These are phyloP conservation scores for Microcyclospora pomicola DNA, from an alignment of 2,329 filamentous ascomycete species.

Conservation along the genomic window DNA sequence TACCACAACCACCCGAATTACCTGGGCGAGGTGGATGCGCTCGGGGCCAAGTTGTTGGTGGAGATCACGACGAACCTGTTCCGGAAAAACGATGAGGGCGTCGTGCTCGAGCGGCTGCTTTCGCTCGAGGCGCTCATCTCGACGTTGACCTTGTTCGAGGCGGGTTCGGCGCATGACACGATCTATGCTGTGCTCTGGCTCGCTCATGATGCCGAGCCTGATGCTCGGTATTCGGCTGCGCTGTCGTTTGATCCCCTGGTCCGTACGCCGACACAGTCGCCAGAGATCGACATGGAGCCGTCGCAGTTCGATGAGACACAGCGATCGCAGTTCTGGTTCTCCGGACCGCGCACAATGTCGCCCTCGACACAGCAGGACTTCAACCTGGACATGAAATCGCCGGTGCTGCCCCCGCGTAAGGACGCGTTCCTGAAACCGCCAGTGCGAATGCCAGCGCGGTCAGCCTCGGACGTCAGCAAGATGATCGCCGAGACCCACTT, in stretches of 20 bases:
- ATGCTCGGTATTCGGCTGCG: background rate
- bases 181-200: slow-evolving; percentile 8
- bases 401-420: background rate
- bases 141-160: slow-evolving; percentile 7
- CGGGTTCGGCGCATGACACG: slow-evolving; percentile 4
- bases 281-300: background rate
- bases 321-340: background rate
- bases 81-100: slow-evolving; percentile 10
- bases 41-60: slow-evolving; percentile 13
- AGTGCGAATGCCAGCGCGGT: background rate
- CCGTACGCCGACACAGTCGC: background rate
- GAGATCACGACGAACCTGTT: slow-evolving; percentile 12
- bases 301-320: background rate
- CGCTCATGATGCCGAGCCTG: slow-evolving; percentile 5
- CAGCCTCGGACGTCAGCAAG: background rate
- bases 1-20: slow-evolving; percentile 6
- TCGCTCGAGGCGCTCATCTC: slow-evolving; percentile 14
- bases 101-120: slow-evolving; percentile 10
- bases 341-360: background rate
- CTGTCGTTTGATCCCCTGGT: background rate
- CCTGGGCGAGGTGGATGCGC: slow-evolving; percentile 8
- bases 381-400: background rate
- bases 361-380: background rate
- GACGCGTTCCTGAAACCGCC: background rate
- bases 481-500: background rate